phyloP scores from a whole-genome alignment of 192 early-diverging fungal species.

The Dissophora globulifera region DNA sequence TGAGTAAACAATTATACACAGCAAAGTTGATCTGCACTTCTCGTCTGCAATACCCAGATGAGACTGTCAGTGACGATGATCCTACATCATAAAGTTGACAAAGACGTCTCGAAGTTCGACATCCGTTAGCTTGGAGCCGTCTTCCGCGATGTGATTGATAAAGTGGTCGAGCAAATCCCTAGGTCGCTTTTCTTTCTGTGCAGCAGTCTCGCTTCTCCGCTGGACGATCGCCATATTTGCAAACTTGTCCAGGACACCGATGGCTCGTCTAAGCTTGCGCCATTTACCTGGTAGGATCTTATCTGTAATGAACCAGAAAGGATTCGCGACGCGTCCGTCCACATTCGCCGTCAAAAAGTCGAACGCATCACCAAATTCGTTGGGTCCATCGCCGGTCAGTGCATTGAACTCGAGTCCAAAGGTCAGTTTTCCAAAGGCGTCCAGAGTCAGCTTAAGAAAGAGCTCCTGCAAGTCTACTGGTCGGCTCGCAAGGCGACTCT shows the following conservation, averaged over 20 bases:
- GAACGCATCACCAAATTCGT: conserved; percentile 61
- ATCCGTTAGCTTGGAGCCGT: conserved; percentile 52
- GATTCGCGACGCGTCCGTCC: conserved; percentile 25
- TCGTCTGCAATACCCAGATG: neutral
- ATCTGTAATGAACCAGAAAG: conserved; percentile 53
- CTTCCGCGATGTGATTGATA: conserved; percentile 49
- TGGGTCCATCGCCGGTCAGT: conserved; percentile 9
- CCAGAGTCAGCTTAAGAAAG: conserved; percentile 58
- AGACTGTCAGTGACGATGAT: neutral
- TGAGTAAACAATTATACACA: no score
- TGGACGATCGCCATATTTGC: conserved; percentile 30
- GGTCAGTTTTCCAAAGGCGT: conserved; percentile 51
- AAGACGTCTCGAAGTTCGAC: conserved; percentile 57
- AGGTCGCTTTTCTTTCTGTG: conserved; percentile 6
- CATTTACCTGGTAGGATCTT: conserved; percentile 19
- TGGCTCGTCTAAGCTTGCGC: neutral
- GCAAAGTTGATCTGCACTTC: no score
- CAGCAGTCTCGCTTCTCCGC: conserved; percentile 21
- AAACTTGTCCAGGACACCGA: conserved; percentile 39
- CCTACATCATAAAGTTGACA: conserved; percentile 53
- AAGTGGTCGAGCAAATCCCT: conserved; percentile 59
- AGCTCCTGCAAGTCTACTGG: conserved; percentile 55
- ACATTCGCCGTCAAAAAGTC: conserved; percentile 57
- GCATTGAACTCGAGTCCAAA: conserved; percentile 41
- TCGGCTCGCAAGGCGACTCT: neutral